Evolutionary conservation across 768 basidiomycete genomes (phyloP).

Genomic region (Naematelia aurantialba): DNA sequence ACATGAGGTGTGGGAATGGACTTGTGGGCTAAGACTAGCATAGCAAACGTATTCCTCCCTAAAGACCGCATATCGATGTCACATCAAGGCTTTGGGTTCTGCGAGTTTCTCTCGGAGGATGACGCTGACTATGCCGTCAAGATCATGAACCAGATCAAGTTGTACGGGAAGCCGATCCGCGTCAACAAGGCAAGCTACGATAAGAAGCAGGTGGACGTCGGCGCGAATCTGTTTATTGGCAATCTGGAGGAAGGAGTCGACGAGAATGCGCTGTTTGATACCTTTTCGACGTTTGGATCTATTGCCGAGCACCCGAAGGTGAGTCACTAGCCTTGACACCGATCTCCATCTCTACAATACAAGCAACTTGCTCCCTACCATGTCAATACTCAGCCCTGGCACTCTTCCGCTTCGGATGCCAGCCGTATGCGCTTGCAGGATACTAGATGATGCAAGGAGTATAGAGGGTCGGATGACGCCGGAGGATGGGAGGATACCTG

Average conservation of each 20-base stretch:
- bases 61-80: constrained; percentile 98
- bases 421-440: too few relatives aligned
- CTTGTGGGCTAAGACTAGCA: not conserved
- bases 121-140: constrained; percentile 99
- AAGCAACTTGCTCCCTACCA: not conserved
- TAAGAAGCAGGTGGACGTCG: constrained; percentile 96
- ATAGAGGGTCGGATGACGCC: too few relatives aligned
- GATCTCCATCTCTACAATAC: not conserved
- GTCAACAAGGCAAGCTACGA: constrained; percentile 99
- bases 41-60: constrained; percentile 95
- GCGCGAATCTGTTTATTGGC: constrained; percentile 94
- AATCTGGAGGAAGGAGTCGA: constrained; percentile 94
- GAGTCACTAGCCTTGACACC: constrained; percentile 5
- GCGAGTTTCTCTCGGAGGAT: constrained; percentile 97
- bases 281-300: constrained; percentile 76
- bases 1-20: not conserved
- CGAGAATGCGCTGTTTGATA: constrained; percentile 86
- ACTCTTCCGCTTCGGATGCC: not conserved
- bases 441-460: too few relatives aligned
- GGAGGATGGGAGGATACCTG: too few relatives aligned
- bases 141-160: constrained; percentile 99
- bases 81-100: constrained; percentile 99
- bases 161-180: constrained; percentile 97
- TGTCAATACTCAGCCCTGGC: not conserved
- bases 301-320: constrained; percentile 50